Evolutionary conservation across 2,329 filamentous ascomycete genomes (phyloP).

Genomic region (Penicillium sp.): DNA sequence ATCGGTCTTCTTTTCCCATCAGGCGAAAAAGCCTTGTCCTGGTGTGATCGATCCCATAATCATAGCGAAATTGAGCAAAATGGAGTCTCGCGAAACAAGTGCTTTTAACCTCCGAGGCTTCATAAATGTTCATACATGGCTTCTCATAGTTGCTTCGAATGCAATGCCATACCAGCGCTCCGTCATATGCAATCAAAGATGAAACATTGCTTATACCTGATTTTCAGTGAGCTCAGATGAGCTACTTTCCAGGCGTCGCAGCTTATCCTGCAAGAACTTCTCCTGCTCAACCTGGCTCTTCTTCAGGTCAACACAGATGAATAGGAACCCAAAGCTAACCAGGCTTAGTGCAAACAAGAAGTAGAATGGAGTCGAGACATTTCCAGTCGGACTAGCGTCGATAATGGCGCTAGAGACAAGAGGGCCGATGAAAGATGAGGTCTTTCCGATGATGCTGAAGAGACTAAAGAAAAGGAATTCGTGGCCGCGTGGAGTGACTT

Average conservation of each 20-base stretch:
- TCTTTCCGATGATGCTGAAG: conserved; percentile 68
- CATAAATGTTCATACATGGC: too few species aligned
- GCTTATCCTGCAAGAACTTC: conserved; percentile 48
- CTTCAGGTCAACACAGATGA: conserved; percentile 58
- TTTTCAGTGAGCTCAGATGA: conserved; percentile 6
- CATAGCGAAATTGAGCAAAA: too few species aligned
- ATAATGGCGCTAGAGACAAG: conserved; percentile 69
- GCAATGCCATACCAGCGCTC: too few species aligned
- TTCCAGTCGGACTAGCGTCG: conserved; percentile 54
- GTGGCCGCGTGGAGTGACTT: conserved; percentile 65
- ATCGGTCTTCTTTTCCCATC: too few species aligned
- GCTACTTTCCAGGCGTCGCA: conserved; percentile 10
- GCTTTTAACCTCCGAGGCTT: too few species aligned
- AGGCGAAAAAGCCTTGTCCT: too few species aligned
- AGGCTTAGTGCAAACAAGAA: conserved; percentile 61
- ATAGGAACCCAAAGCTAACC: conserved; percentile 54
- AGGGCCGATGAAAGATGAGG: conserved; percentile 65
- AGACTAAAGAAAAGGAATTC: conserved; percentile 70
- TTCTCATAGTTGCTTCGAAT: too few species aligned
- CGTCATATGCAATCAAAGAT: too few species aligned
- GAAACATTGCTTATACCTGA: neutral
- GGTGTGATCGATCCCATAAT: too few species aligned
- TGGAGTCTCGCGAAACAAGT: too few species aligned
- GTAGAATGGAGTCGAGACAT: conserved; percentile 64
- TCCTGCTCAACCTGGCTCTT: conserved; percentile 61